Conservation (phyloP, 2,329 filamentous ascomycete genomes). For the Massarina eburnea region DNA sequence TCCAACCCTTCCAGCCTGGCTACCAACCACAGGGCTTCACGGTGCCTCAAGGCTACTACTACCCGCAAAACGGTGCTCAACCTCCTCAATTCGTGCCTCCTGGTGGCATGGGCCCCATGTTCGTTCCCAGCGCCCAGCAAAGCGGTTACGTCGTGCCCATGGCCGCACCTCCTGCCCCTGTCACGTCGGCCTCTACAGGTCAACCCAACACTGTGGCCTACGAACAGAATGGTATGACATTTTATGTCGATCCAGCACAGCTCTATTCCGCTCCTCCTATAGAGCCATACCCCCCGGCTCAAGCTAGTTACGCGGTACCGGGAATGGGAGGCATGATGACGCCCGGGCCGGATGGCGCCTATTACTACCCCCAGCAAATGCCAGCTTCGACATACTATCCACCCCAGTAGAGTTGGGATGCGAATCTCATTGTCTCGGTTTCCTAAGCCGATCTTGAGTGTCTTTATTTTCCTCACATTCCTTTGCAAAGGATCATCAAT, state of each 20-base stretch:
- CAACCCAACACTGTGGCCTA: conserved; percentile 69
- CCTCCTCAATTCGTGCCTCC: conserved; percentile 47
- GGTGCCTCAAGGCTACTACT: conserved; percentile 62
- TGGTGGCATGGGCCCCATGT: conserved; percentile 55
- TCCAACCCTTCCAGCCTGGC: conserved; percentile 67
- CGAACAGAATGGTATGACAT: conserved; percentile 94
- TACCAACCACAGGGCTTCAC: conserved; percentile 50
- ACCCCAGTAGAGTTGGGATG: conserved; percentile 28
- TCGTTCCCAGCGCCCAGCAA: conserved; percentile 59
- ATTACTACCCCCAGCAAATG: conserved; percentile 60
- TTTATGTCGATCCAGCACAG: conserved; percentile 85
- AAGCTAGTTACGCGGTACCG: conserved; percentile 55
- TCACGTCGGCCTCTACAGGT: conserved; percentile 30
- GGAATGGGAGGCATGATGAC: conserved; percentile 83
- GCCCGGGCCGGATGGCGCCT: conserved; percentile 55
- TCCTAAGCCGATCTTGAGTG: no score
- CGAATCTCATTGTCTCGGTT: no score
- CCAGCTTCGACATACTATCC: conserved; percentile 61
- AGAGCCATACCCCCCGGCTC: conserved; percentile 43
- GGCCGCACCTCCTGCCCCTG: conserved; percentile 35
- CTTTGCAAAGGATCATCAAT: no score
- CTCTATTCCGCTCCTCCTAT: conserved; percentile 55
- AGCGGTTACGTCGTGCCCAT: conserved; percentile 46
- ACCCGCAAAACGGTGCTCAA: conserved; percentile 47
- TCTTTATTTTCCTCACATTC: no score